Evolutionary conservation across 1,284 basidiomycete genomes (phyloP), one percentile per base, ranked within the genome.

Genomic region (Testicularia cyperi): DNA sequence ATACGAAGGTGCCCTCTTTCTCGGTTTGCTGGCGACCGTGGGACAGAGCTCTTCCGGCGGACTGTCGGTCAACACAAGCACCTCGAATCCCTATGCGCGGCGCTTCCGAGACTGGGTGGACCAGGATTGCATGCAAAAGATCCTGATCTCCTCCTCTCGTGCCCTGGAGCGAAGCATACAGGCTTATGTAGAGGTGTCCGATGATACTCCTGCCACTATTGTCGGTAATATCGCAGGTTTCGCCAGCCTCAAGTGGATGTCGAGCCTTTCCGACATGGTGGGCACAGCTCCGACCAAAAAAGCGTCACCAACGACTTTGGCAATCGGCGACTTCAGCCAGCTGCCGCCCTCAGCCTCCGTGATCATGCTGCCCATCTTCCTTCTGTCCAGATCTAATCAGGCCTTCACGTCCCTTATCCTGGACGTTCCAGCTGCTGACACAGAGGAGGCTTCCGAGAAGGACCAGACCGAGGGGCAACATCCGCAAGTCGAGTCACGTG

Each of bases 1-100:
- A 1, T 61, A 49, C 44, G 70, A 74, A 43, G 52, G 61, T 2
- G 52, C 70, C 2, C 51, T 74, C 22, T 52, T 72, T 26, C 38
- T 72, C 0, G 68, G 70, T 12, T 47, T 74, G 4, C 51, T 74
- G n/a, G 65, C 70, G 2, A 68, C 65, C 9, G 52, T 72, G n/a
- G 70, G 71, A 13, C 65, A 72, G 25, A 45, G 49, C 5, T 22
- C 46, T 2, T 36, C 49, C 1, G 48, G 55, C 13, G 49, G 46
- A 9, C 23, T 55, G 12, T 54, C 47, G 40, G 40, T 58, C 46
- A 53, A 49, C 18, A 38, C 33, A 23, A 64, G 55, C 49, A 47
- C 61, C 12, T 55, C 57, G 3, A 65, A 65, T 26, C 53, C 64
- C 0, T 67, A 64, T 15, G 64, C 64, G 5, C 46, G 64, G 5